phyloP scores from a whole-genome alignment of 192 early-diverging fungal species.

The Backusella psychrophila region DNA sequence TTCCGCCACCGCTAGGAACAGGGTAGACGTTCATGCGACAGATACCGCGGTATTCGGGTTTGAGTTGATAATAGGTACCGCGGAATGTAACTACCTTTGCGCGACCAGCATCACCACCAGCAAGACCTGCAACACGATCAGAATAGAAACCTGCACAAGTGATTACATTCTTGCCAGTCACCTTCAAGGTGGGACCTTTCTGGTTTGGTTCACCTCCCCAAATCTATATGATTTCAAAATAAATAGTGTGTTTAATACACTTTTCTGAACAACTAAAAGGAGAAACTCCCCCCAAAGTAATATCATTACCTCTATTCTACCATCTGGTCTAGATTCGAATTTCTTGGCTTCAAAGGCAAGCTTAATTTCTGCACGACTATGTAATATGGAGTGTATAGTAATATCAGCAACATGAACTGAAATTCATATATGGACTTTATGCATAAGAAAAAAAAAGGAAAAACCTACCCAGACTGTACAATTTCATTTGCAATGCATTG shows the following conservation, averaged over 20 bases:
- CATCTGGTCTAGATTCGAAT: slow-evolving; percentile 25
- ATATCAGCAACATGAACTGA: not conserved
- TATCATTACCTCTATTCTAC: slow-evolving; percentile 20
- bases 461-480: slow-evolving; percentile 27
- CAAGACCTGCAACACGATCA: slow-evolving; percentile 31
- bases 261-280: not conserved
- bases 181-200: slow-evolving; percentile 25
- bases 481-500: slow-evolving; percentile 34
- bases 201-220: slow-evolving; percentile 29
- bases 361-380: slow-evolving; percentile 36
- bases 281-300: not conserved
- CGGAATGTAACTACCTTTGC: slow-evolving; percentile 33
- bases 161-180: slow-evolving; percentile 32
- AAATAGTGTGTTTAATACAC: not conserved
- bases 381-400: not conserved
- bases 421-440: not conserved
- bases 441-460: not conserved
- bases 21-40: slow-evolving; percentile 36
- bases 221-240: slow-evolving; percentile 11
- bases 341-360: slow-evolving; percentile 32
- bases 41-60: slow-evolving; percentile 32
- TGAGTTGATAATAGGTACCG: slow-evolving; percentile 36
- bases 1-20: slow-evolving; percentile 35
- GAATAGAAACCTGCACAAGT: slow-evolving; percentile 39
- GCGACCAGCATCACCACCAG: slow-evolving; percentile 22